Evolutionary conservation across 129 eudicot species (phyloP).

Genomic region (Solidago caesia): DNA sequence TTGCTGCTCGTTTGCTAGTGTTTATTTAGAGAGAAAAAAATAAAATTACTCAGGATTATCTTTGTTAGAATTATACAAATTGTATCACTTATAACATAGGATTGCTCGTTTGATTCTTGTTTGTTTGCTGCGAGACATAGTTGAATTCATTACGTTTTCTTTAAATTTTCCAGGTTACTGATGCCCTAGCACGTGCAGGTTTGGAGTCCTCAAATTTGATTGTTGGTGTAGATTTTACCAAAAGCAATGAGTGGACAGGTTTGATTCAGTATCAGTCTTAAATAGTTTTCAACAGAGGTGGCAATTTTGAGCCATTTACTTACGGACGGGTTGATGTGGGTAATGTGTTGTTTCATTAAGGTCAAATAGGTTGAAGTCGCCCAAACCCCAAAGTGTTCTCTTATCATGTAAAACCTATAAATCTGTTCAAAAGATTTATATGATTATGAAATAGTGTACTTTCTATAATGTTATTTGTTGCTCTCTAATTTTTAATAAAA

Average conservation of each 20-base stretch:
- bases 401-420: not conserved
- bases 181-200: constrained; percentile 79
- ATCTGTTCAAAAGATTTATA: no score
- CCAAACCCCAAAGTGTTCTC: not conserved
- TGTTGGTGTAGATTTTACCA: constrained; percentile 87
- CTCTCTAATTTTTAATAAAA: no score
- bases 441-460: no score
- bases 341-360: not conserved
- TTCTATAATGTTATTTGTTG: no score
- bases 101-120: not conserved
- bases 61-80: not conserved
- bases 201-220: constrained; percentile 84
- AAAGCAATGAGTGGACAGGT: constrained; percentile 98
- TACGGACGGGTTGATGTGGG: not conserved
- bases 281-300: not conserved
- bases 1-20: not conserved
- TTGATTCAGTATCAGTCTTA: not conserved
- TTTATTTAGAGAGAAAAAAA: not conserved
- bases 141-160: not conserved
- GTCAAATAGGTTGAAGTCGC: not conserved
- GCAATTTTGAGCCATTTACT: no score
- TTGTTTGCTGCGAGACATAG: not conserved
- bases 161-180: constrained; percentile 52
- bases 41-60: no score
- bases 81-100: not conserved